Percentiles rank a stretch among this genome's conserved stretches.
Evolutionary conservation across 306 rosid species (phyloP).

Genomic region (Pueraria montana): DNA sequence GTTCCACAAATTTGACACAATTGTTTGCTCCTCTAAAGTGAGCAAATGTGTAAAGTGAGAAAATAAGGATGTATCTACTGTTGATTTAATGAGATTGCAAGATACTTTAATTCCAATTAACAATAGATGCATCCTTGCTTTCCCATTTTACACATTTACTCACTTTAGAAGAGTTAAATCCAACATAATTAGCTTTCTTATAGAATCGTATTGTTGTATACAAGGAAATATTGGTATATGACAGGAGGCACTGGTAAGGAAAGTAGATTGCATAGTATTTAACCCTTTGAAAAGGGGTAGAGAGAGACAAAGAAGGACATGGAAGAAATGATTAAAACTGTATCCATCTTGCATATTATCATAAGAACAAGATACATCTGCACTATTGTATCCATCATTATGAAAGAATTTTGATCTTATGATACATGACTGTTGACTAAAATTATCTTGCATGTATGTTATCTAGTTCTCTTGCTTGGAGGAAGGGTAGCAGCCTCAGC

Average conservation of each 20-base stretch:
- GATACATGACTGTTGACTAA: neutral
- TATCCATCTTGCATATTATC: too few species aligned
- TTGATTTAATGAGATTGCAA: neutral
- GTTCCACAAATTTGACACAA: neutral
- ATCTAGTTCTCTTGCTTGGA: slow-evolving; percentile 85
- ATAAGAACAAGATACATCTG: neutral
- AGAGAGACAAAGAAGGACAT: neutral
- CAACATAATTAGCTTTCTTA: neutral
- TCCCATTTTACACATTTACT: neutral
- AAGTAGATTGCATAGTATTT: neutral
- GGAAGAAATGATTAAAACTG: neutral
- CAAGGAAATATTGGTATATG: neutral
- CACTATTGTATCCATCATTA: neutral
- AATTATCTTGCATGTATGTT: neutral
- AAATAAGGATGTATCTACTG: neutral
- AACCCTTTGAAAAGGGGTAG: neutral
- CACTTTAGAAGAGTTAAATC: neutral
- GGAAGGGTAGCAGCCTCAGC: slow-evolving; percentile 86
- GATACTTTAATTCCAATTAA: neutral
- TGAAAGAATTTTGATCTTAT: slow-evolving; percentile 22
- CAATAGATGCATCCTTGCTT: neutral
- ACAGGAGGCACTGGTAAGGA: neutral
- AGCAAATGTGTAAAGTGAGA: too few species aligned
- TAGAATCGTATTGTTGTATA: neutral
- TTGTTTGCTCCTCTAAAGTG: neutral